Percentiles rank a stretch among this genome's conserved stretches.
phyloP scores from a whole-genome alignment of 1,284 basidiomycete genomes.

The Xanthoconium separans region DNA sequence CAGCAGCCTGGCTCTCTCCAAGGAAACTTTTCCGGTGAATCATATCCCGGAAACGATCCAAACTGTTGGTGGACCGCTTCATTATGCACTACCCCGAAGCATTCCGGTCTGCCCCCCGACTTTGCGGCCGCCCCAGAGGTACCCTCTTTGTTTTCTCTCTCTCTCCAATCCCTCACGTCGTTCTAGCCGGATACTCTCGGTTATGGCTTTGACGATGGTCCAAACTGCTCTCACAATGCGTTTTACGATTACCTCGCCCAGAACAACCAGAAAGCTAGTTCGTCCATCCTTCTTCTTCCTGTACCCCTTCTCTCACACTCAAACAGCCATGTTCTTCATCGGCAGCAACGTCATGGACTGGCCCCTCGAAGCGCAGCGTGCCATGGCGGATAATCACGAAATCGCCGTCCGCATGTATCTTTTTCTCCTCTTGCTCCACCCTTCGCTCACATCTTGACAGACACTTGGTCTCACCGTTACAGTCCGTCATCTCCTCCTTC shows the following conservation, averaged over 20 bases:
- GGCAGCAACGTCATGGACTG: constrained; percentile 77
- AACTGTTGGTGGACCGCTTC: constrained; percentile 59
- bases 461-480: constrained; percentile 61
- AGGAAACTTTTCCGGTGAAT: constrained; percentile 35
- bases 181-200: constrained; percentile 59
- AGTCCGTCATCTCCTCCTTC: constrained; percentile 31
- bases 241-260: constrained; percentile 63
- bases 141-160: too few relatives aligned
- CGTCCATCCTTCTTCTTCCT: constrained; percentile 18
- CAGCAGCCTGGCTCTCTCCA: constrained; percentile 22
- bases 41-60: constrained; percentile 37
- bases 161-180: not conserved
- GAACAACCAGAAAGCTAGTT: constrained; percentile 70
- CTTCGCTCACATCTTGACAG: constrained; percentile 27
- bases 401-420: constrained; percentile 51
- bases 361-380: constrained; percentile 68
- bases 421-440: not conserved
- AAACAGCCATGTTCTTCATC: constrained; percentile 69
- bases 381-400: constrained; percentile 64
- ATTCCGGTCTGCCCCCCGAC: constrained; percentile 46
- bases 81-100: constrained; percentile 57
- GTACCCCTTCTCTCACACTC: not conserved
- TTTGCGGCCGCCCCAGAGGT: constrained; percentile 63
- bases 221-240: constrained; percentile 66
- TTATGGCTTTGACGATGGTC: constrained; percentile 68